A percentile compares a stretch with the other conserved stretches of the same genome.
phyloP scores from a whole-genome alignment of 2,329 filamentous ascomycete genomes.

The Fusarium setosum region DNA sequence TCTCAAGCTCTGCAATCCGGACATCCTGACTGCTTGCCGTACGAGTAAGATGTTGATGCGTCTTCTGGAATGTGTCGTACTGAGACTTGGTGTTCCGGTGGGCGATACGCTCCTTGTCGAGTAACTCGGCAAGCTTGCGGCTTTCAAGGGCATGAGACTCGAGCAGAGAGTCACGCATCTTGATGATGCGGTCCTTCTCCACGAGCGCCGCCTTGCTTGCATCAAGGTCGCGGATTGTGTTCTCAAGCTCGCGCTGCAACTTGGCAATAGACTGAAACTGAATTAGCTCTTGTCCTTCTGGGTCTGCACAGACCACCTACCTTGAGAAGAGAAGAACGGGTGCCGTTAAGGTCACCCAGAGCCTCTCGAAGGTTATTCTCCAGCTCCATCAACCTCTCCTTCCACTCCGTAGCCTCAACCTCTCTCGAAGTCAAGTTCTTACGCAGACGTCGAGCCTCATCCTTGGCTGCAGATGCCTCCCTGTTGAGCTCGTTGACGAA shows the following conservation, averaged over 20 bases:
- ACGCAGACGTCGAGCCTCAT: constrained; percentile 84
- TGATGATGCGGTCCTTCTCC: constrained; percentile 93
- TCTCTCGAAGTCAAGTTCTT: constrained; percentile 87
- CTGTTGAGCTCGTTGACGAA: constrained; percentile 92
- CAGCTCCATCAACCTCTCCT: constrained; percentile 88
- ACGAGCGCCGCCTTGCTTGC: constrained; percentile 78
- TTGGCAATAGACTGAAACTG: constrained; percentile 79
- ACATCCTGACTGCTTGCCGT: constrained; percentile 88
- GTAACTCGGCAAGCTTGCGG: constrained; percentile 83
- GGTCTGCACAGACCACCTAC: constrained; percentile 54
- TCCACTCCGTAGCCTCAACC: constrained; percentile 90
- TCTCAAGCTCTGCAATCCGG: constrained; percentile 87
- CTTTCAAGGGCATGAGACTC: constrained; percentile 91
- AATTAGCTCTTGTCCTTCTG: constrained; percentile 24
- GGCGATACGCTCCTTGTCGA: constrained; percentile 89
- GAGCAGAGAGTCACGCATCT: constrained; percentile 87
- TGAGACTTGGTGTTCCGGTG: constrained; percentile 89
- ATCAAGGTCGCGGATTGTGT: constrained; percentile 85
- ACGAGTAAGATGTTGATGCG: constrained; percentile 86
- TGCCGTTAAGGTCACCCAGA: constrained; percentile 88
- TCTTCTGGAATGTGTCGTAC: constrained; percentile 89
- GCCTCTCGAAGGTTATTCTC: constrained; percentile 90
- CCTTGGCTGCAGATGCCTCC: constrained; percentile 83
- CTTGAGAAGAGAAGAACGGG: constrained; percentile 85
- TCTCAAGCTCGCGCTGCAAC: constrained; percentile 88